These are phyloP conservation scores for Exophiala dermatitidis DNA, from an alignment of 2,329 filamentous ascomycete species.

Conservation along the genomic window DNA sequence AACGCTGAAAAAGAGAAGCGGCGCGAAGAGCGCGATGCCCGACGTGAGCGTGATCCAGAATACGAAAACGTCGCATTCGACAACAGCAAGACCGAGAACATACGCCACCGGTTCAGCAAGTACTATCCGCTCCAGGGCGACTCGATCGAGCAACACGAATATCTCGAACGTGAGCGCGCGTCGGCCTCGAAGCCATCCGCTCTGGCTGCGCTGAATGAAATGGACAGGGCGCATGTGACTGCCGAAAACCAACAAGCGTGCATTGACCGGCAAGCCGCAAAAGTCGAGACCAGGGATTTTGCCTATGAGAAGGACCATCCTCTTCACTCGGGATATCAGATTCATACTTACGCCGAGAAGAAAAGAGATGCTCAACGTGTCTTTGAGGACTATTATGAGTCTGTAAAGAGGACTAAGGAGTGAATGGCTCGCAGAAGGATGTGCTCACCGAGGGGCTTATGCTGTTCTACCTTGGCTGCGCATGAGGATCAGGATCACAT, in stretches of 20 bases:
- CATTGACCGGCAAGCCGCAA: neutral
- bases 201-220: neutral
- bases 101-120: neutral
- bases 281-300: conserved; percentile 1
- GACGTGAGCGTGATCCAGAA: neutral
- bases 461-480: too few relatives aligned
- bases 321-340: too few relatives aligned
- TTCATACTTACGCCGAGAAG: too few relatives aligned
- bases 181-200: neutral
- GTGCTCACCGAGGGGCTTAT: too few relatives aligned
- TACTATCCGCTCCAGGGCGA: neutral
- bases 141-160: neutral
- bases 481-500: too few relatives aligned
- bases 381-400: too few relatives aligned
- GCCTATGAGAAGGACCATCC: neutral
- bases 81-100: neutral
- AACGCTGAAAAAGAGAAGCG: neutral
- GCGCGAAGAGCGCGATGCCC: neutral
- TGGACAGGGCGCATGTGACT: neutral
- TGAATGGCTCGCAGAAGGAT: too few relatives aligned
- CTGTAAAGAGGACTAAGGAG: too few relatives aligned
- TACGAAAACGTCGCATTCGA: neutral
- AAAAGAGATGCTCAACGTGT: too few relatives aligned
- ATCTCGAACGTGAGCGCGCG: neutral
- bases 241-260: neutral